Evolutionary conservation across 108 stramenopile species (phyloP), one percentile per base, ranked within the genome.

Genomic region (Skeletonema costatum): DNA sequence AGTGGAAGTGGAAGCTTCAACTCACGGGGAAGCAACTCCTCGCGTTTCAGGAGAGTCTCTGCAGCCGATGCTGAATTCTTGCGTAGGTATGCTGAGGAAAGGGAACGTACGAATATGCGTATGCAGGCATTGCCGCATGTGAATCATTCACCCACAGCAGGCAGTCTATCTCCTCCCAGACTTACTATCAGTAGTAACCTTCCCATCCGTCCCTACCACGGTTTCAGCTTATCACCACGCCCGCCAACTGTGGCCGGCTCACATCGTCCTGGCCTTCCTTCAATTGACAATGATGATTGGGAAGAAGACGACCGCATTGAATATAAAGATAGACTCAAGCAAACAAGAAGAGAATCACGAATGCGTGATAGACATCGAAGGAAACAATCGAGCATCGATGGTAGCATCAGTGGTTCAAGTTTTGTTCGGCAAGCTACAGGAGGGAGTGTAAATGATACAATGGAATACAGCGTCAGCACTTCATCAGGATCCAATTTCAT

Each of bases 221-320:
- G 41, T n/a, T 21, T 32, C 14, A 50, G n/a, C 19, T n/a, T 30
- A 21, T 62, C 75, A 19, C 71, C 60, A 32, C 80, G 76, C 7
- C 80, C 80, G 29, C 80, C 80, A 11, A 77, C 70, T 10, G 76
- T 77, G 21, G 33, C 60, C 9, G 80, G 82, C 19, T 83, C 82
- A 16, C 82, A 83, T 41, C 82, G 82, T 13, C 82, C 77, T 12
- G 70, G 63, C 17, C 72, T 83, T 7, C 61, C 82, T 2, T 80
- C 78, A 2, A 83, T 83, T 14, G 82, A 78, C 48, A 83, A 83
- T 44, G 82, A 83, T 51, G 76, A 78, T 63, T 83, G 82, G 82
- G 82, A 83, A 44, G 78, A 83, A 48, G 78, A 83, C 17, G 78
- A 83, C 59, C 44, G 70, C 16, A 65, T 66, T 32, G 82, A 83